Conservation (phyloP, 1,284 basidiomycete species). For the Ceratobasidium sp. region DNA sequence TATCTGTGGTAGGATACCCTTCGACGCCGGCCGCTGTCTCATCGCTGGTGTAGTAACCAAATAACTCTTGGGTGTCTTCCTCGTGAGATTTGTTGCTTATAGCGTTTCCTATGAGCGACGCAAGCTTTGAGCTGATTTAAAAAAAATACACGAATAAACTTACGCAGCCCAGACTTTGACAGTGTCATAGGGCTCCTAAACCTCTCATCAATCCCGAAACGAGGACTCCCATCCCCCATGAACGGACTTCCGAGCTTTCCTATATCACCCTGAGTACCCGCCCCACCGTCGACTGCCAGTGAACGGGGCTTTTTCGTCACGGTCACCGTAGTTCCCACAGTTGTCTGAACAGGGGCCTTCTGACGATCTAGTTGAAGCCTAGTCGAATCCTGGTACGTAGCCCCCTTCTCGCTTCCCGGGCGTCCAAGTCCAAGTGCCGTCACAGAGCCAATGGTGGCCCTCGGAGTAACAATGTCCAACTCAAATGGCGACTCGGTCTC, state of each 20-base stretch:
- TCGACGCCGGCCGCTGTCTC: neutral
- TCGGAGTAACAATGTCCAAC: conserved; percentile 12
- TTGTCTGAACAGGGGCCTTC: neutral
- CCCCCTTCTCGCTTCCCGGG: neutral
- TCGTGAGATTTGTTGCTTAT: neutral
- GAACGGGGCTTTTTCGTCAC: conserved; percentile 2
- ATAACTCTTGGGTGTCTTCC: neutral
- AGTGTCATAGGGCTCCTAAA: conserved; percentile 25
- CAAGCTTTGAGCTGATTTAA: too few relatives aligned
- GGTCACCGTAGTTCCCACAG: neutral
- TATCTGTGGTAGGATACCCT: neutral
- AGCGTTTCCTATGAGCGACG: conserved; percentile 1
- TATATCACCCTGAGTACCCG: neutral
- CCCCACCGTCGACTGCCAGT: neutral
- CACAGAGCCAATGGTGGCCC: neutral
- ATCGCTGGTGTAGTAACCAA: conserved; percentile 12
- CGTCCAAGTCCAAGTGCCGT: neutral
- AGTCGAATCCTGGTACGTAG: neutral
- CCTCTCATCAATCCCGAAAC: conserved; percentile 35
- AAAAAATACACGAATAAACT: neutral
- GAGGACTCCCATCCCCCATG: conserved; percentile 36
- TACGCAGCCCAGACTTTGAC: conserved; percentile 26
- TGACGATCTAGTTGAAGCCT: conserved; percentile 1
- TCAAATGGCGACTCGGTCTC: conserved; percentile 12
- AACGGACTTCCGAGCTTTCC: conserved; percentile 28